Evolutionary conservation across 306 rosid genomes (phyloP).

Genomic region (Malus asiatica): DNA sequence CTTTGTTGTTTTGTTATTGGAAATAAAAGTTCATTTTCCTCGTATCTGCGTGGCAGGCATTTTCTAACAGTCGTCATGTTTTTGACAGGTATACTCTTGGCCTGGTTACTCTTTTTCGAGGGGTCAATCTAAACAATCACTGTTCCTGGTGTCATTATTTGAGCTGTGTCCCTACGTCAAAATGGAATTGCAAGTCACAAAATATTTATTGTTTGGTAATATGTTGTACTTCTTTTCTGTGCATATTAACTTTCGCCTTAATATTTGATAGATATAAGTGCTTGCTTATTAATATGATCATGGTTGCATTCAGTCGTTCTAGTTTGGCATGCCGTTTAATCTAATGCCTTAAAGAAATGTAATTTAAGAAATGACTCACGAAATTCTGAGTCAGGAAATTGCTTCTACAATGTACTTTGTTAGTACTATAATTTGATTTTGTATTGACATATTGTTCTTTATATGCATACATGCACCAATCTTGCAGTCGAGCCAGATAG

Average conservation of each 20-base stretch:
- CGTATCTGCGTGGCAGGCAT: not conserved
- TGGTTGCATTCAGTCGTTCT: not conserved
- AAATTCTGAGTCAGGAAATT: not conserved
- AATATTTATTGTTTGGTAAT: conserved; percentile 43
- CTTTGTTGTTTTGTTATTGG: not conserved
- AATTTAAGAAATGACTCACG: not conserved
- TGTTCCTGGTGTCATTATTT: conserved; percentile 76
- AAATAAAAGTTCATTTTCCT: not conserved
- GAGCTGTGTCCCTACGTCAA: conserved; percentile 61
- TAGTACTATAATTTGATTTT: not conserved
- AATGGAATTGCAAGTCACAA: conserved; percentile 54
- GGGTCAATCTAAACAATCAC: conserved; percentile 25
- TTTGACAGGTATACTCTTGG: not conserved
- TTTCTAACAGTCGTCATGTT: conserved; percentile 13
- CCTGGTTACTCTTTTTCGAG: too few species aligned
- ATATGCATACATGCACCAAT: not conserved
- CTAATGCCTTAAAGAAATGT: not conserved
- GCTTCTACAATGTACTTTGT: not conserved
- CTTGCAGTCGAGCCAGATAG: conserved; percentile 39
- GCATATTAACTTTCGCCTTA: not conserved
- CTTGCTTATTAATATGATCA: not conserved
- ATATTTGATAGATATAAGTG: not conserved
- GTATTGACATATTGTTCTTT: not conserved
- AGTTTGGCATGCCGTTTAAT: not conserved
- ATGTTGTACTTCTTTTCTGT: not conserved